These are phyloP conservation scores for Viola odorata DNA, from an alignment of 345 rosid species.

Conservation along the genomic window DNA sequence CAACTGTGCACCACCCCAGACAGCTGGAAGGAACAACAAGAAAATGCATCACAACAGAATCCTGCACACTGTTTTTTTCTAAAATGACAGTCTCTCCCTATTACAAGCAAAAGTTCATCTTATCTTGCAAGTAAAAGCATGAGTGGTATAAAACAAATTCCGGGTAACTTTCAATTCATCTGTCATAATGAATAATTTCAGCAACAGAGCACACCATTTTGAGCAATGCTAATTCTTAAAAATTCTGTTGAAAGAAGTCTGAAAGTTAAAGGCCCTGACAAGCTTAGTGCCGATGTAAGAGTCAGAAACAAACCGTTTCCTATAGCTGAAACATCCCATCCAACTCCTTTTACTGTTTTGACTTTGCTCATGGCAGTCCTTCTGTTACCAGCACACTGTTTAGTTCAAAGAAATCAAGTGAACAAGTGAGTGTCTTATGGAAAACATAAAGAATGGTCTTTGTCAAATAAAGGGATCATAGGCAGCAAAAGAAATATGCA, in stretches of 20 bases:
- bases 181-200: background rate
- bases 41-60: constrained; percentile 7
- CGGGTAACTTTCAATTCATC: background rate
- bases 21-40: constrained; percentile 43
- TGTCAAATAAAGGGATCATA: background rate
- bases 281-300: background rate
- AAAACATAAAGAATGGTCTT: background rate
- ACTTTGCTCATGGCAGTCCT: constrained; percentile 95
- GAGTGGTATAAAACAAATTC: too few species aligned
- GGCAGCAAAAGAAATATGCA: background rate
- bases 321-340: constrained; percentile 90
- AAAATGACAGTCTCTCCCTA: background rate
- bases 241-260: background rate
- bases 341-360: constrained; percentile 79
- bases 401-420: constrained; percentile 10
- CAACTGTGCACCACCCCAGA: constrained; percentile 83
- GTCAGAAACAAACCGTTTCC: constrained; percentile 64
- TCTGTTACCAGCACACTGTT: constrained; percentile 96
- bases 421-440: background rate
- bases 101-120: background rate
- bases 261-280: too few species aligned
- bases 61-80: background rate
- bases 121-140: background rate
- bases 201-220: background rate
- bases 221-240: background rate